A percentile compares a stretch with the other conserved stretches of the same genome.
Conservation (phyloP, 2,329 filamentous ascomycete genomes). For the Fusarium secorum region DNA sequence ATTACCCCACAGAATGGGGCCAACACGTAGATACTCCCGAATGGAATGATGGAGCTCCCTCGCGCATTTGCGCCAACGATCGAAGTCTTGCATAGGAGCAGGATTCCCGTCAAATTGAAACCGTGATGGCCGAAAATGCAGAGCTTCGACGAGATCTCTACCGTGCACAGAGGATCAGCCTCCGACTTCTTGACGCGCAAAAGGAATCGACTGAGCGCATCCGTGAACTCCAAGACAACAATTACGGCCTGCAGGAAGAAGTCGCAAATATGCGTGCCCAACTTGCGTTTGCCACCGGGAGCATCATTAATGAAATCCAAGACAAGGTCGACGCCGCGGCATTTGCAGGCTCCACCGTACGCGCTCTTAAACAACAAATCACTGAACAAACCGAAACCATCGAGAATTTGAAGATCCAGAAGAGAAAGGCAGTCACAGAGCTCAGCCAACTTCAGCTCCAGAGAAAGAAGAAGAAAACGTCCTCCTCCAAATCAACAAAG, state of each 20-base stretch:
- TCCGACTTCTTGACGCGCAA: background rate
- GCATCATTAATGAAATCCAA: background rate
- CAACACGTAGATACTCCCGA: too few species aligned
- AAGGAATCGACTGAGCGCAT: background rate
- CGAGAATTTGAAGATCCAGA: background rate
- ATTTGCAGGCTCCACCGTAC: fast-evolving
- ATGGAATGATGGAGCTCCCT: background rate
- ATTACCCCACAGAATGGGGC: background rate
- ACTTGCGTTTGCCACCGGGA: fast-evolving
- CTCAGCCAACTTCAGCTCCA: background rate
- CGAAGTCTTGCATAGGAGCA: background rate
- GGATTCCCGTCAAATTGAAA: background rate
- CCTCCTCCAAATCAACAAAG: background rate
- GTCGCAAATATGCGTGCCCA: background rate
- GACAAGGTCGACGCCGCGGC: background rate
- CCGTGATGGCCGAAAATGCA: background rate
- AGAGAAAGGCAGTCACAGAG: background rate
- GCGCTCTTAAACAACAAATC: fast-evolving
- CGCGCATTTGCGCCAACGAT: background rate
- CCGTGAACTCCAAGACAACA: background rate
- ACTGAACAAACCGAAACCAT: fast-evolving
- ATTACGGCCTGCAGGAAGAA: background rate
- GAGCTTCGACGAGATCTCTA: background rate
- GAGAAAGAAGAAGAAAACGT: background rate
- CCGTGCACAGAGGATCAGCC: fast-evolving